Evolutionary conservation across 1,284 basidiomycete species (phyloP).

Genomic region (Mixia osmundae): DNA sequence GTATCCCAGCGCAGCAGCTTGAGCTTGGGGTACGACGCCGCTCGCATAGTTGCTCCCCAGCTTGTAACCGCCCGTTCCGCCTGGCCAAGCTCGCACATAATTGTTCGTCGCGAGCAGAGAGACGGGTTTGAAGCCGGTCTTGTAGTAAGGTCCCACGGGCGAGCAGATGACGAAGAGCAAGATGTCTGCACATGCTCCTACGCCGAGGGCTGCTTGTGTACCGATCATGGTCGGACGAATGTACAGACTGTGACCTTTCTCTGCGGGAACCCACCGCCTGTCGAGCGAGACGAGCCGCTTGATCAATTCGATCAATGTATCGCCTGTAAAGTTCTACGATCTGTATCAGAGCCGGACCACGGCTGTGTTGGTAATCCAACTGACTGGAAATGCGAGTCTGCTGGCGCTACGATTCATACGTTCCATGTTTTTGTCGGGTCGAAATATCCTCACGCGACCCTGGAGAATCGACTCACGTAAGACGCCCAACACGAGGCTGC

Average conservation of each 20-base stretch:
- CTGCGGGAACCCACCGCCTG: constrained; percentile 74
- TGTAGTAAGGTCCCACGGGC: constrained; percentile 69
- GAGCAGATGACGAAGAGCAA: constrained; percentile 75
- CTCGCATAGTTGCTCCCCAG: constrained; percentile 46
- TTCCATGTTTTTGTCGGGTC: constrained; percentile 95
- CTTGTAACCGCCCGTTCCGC: constrained; percentile 69
- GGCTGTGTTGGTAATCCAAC: constrained; percentile 3
- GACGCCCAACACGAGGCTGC: no score
- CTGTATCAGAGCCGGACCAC: constrained; percentile 3
- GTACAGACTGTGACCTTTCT: constrained; percentile 75
- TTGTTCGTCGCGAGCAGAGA: constrained; percentile 75
- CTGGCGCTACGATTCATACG: constrained; percentile 38
- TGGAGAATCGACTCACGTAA: no score
- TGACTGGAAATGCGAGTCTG: constrained; percentile 39
- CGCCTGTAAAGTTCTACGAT: constrained; percentile 43
- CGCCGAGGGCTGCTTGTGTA: constrained; percentile 67
- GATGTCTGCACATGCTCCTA: constrained; percentile 65
- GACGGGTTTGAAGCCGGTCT: constrained; percentile 85
- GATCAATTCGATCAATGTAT: constrained; percentile 56
- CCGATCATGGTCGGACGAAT: constrained; percentile 56
- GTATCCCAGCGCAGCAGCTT: constrained; percentile 64
- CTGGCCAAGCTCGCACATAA: constrained; percentile 67
- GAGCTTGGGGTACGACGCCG: constrained; percentile 64
- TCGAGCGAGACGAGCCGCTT: constrained; percentile 72
- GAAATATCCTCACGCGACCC: constrained; percentile 65